A percentile compares a stretch with the other conserved stretches of the same genome.
Conservation (phyloP, 306 rosid species). For the Rubus parviflorus region DNA sequence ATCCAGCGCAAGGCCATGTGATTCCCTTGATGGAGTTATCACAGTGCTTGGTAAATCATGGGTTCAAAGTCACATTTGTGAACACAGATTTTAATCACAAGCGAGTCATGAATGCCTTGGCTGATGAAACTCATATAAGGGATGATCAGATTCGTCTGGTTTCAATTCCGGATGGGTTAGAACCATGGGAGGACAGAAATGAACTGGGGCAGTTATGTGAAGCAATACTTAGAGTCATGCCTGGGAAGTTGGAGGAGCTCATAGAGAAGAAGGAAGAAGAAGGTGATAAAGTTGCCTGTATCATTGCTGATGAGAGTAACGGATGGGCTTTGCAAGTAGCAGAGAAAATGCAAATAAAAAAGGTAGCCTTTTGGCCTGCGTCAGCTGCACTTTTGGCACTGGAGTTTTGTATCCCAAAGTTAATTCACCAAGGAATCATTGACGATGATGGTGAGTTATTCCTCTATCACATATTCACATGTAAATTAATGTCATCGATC, state of each 20-base stretch:
- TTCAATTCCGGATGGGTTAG: slow-evolving; percentile 56
- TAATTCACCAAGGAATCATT: slow-evolving; percentile 36
- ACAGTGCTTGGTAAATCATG: slow-evolving; percentile 23
- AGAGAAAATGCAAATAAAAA: slow-evolving; percentile 20
- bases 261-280: slow-evolving; percentile 22
- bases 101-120: slow-evolving; percentile 7
- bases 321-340: slow-evolving; percentile 46
- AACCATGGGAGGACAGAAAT: slow-evolving; percentile 40
- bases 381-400: slow-evolving; percentile 37
- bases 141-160: slow-evolving; percentile 30
- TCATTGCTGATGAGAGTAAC: slow-evolving; percentile 28
- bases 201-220: slow-evolving; percentile 1
- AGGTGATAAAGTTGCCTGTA: slow-evolving; percentile 14
- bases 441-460: slow-evolving; percentile 33
- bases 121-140: background rate
- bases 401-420: slow-evolving; percentile 13
- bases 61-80: slow-evolving; percentile 52
- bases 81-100: slow-evolving; percentile 38
- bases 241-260: slow-evolving; percentile 45
- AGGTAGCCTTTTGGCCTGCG: slow-evolving; percentile 40
- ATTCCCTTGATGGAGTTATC: slow-evolving; percentile 42
- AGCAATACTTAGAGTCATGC: slow-evolving; percentile 30
- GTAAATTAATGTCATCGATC: too few relatives aligned
- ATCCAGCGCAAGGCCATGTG: slow-evolving; percentile 48
- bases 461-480: background rate